Base-by-base conservation (phyloP, 164 flowering plant genomes). In the Taxillus chinensis region DNA sequence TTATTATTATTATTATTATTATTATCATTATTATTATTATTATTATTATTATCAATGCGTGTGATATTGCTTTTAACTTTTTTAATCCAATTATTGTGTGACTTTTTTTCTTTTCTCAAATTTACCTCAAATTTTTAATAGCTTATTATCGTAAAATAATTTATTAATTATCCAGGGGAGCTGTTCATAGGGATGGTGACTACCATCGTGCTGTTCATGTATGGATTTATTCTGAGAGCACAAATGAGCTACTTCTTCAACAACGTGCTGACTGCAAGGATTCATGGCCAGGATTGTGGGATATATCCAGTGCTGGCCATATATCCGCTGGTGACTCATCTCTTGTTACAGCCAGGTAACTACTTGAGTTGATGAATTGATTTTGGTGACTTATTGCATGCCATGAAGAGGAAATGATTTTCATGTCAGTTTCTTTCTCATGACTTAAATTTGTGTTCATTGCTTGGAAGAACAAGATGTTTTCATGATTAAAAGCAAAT, bases 231-330 rank as follows among this genome's bases (percentile, higher is more conserved):
- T 70, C 87, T 15, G 98, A 89, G 76, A 85, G 86, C 57, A 92
- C 96, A 11, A 83, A 83, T 63, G 82, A 92, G 67, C 62, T 92
- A 61, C 92, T 92, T 66, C 79, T 92, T 41, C 98, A 92, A 67
- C 69, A 64, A 8, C 96, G 98, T 62, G 81, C 96, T 57, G 91
- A 86, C 64, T 77, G 83, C 70, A 92, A 89, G 79, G 98, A 92
- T 71, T 92, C 93, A 1, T 87, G 89, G 90, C 79, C 98, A 3
- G 90, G 95, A 13, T 42, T 78, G 55, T 92, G 98, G 98, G 98
- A 92, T 74, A 79, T 86, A 55, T 92, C 98, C 11, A 89, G 98
- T 67, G 98, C 96, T 40, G 98, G 98, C 38, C 96, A 92, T 68
- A 78, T 92, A 61, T 86, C 98, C 60, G 91, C 98, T 58, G 95